These are phyloP conservation scores for Perkinsela sp. DNA, from an alignment of 208 protist species.

Conservation along the genomic window DNA sequence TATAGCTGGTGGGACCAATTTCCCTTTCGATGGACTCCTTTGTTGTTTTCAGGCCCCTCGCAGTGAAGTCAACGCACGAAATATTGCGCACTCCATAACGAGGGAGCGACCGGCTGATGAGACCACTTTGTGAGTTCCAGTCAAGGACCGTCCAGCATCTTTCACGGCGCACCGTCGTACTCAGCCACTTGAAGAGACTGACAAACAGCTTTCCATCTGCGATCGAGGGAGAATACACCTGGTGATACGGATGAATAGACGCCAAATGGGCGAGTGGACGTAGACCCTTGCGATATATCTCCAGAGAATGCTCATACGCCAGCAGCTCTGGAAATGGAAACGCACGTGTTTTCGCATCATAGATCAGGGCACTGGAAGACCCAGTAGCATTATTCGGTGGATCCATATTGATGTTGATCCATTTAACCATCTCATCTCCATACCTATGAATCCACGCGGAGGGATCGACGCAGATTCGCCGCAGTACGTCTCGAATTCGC, in stretches of 20 bases:
- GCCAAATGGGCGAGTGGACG: not conserved
- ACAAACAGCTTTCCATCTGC: not conserved
- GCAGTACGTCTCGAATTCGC: not conserved
- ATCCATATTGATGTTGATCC: not conserved
- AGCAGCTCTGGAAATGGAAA: not conserved
- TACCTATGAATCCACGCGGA: not conserved
- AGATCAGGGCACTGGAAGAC: not conserved
- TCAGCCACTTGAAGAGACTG: not conserved
- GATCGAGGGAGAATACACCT: not conserved
- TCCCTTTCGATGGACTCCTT: conserved; percentile 4
- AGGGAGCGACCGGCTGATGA: not conserved
- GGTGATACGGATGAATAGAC: not conserved
- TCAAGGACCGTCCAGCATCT: not conserved
- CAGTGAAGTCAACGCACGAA: not conserved
- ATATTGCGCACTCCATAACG: not conserved
- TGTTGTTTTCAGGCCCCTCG: conserved; percentile 1
- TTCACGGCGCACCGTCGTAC: not conserved
- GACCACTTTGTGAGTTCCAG: not conserved
- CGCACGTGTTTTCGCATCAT: not conserved
- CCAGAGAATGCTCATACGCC: not conserved
- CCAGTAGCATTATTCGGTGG: not conserved
- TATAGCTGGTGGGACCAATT: conserved; percentile 1
- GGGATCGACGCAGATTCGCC: not conserved
- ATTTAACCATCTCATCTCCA: not conserved
- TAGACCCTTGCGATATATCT: not conserved